Conservation (phyloP, 768 basidiomycete species). For the Tulasnella sp. region DNA sequence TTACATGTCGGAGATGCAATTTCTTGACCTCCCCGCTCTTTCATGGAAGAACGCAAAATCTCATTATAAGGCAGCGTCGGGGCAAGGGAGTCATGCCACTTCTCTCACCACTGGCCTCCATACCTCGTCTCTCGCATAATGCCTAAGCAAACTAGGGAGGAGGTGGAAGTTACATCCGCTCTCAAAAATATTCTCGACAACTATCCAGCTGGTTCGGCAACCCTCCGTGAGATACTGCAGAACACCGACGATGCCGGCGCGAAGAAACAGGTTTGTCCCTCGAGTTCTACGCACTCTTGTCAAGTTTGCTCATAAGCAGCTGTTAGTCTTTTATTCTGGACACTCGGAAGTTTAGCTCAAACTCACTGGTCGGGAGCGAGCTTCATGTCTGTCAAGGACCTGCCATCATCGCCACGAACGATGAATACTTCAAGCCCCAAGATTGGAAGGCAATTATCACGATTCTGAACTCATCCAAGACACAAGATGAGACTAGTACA, state of each 20-base stretch:
- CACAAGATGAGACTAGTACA: constrained; percentile 11
- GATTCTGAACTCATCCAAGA: constrained; percentile 19
- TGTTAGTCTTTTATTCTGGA: constrained; percentile 13
- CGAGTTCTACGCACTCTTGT: neutral
- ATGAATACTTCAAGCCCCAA: neutral
- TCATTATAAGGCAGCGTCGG: too few relatives aligned
- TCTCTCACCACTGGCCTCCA: too few relatives aligned
- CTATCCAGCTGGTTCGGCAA: constrained; percentile 8
- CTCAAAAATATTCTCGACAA: constrained; percentile 17
- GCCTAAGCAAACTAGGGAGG: neutral
- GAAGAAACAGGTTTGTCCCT: neutral
- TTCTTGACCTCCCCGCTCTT: too few relatives aligned
- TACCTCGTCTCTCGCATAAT: neutral
- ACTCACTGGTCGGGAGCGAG: neutral
- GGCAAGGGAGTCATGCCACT: too few relatives aligned
- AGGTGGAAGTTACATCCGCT: neutral
- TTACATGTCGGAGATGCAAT: too few relatives aligned
- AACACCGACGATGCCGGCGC: constrained; percentile 13
- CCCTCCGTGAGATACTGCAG: constrained; percentile 1
- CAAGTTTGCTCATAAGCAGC: neutral
- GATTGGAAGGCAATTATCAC: constrained; percentile 2
- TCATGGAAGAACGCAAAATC: too few relatives aligned
- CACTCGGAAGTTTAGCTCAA: neutral
- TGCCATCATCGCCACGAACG: constrained; percentile 18
- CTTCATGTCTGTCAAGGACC: constrained; percentile 18